Base-by-base conservation (phyloP, 805 yeast species). In the Candida nonsorbophila region DNA sequence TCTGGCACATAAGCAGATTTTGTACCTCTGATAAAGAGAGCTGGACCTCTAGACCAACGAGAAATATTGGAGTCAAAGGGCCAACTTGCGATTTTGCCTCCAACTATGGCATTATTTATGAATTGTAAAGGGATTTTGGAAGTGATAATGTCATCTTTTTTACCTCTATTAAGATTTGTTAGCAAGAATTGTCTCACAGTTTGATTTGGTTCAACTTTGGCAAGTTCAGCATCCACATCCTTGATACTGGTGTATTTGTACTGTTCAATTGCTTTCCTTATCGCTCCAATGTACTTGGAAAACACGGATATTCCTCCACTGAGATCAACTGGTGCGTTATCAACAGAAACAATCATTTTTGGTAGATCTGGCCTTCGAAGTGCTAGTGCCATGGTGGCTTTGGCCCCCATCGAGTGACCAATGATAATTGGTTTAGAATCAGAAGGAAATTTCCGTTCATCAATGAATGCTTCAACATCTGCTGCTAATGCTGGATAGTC, bases 341-440 rank as follows among this genome's bases (percentile, higher is more conserved):
- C 98, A 5, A 92, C 94, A 5, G 86, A 62, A 4, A 88, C 72
- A 26, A 87, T 45, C 58, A 77, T 66, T 9, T 72, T 63, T 5
- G 79, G 77, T 7, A 78, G 42, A 1, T 73, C 70, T 0, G 88
- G 90, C 14, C 72, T 63, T 28, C 86, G 63, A 34, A 92, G 59
- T 0, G 85, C 79, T 4, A 83, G 63, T 0, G 92, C 87, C 97
- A 90, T 88, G 5, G 81, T 96, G 0, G 90, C 72, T 47, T 90
- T 88, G 4, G 95, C 98, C 5, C 98, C 98, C 92, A 84, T 81
- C 0, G 90, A 81, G 50, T 83, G 92, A 0, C 94, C 94, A 11
- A 83, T 58, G 12, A 83, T 35, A n/a, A 83, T 72, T 0, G 84
- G 81, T 28, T 70, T 67, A 8, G 49, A 41, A n/a, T n/a, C n/a